Evolutionary conservation across 129 eudicot genomes (phyloP), one percentile per base, ranked within the genome.

Genomic region (Tanacetum coccineum): DNA sequence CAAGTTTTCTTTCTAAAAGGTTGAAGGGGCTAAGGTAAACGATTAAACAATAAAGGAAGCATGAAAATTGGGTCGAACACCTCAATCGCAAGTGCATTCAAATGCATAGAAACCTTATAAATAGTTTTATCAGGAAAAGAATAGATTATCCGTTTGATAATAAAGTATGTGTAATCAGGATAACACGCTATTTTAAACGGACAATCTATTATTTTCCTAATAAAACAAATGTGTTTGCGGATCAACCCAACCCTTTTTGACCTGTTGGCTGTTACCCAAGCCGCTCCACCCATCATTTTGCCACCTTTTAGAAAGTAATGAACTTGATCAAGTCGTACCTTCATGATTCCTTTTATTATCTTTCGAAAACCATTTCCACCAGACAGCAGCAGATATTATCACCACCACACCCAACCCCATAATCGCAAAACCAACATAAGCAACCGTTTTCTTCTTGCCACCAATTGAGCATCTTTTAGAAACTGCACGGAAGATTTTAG

Each of bases 301-400:
- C 6, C 9, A 49, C 14, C 54, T 49, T 49, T 49, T 2, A 53
- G 26, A 65, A 48, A 65, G 48, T 21, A 47, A 47, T 65, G 42
- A 46, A 65, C 14, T 65, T 8, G 17, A 65, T 13, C 1, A n/a
- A 14, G 28, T 47, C 44, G 61, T 61, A 78, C 79, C 82, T 51
- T n/a, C 64, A 46, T 51, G 52, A 18, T 18, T 50, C 56, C 44
- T 67, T 61, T 52, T 59, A 22, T 36, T 64, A 45, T 39, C 39
- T 19, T 21, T 28, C 10, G 59, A 63, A 74, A 17, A 74, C 7
- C 76, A 66, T 74, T 54, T 74, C 83, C 83, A 69, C 76, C 76
- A 79, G 20, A 79, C 19, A 25, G 70, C 6, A 63, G 60, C 80
- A 12, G 66, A 46, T 51, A 79, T 25, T 63, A 79, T 52, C 22